These are phyloP conservation scores for Pseudocercospora crystallina DNA, from an alignment of 2,329 filamentous ascomycete genomes.

Conservation along the genomic window DNA sequence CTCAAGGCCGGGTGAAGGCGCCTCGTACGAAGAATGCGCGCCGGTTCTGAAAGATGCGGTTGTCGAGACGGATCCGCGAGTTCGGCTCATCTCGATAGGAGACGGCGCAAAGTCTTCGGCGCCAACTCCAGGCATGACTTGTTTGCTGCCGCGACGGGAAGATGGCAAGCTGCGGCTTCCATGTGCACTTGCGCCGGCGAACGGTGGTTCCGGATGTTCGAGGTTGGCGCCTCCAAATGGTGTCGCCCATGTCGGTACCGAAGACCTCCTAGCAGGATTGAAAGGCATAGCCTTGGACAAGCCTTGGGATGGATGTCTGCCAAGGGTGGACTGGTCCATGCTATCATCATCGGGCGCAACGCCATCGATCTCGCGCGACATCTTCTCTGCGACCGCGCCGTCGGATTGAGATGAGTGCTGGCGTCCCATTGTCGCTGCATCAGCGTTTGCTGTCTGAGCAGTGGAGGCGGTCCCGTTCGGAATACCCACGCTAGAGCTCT, in stretches of 20 bases:
- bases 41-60: conserved; percentile 21
- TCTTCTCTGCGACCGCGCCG: conserved; percentile 20
- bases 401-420: conserved; percentile 16
- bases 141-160: conserved; percentile 31
- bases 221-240: conserved; percentile 16
- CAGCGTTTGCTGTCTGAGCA: conserved; percentile 3
- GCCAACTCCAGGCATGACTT: conserved; percentile 18
- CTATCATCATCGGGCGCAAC: conserved; percentile 28
- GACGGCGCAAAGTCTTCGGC: conserved; percentile 31
- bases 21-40: conserved; percentile 13
- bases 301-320: not conserved
- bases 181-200: conserved; percentile 3
- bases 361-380: conserved; percentile 10
- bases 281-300: conserved; percentile 1
- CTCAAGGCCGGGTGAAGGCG: conserved; percentile 15
- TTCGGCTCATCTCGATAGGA: conserved; percentile 3
- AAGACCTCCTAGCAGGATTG: conserved; percentile 19
- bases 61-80: conserved; percentile 27
- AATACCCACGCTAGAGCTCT: conserved; percentile 19
- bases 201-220: conserved; percentile 2
- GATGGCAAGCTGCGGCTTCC: conserved; percentile 23
- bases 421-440: conserved; percentile 6
- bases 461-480: conserved; percentile 3
- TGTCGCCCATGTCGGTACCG: conserved; percentile 22
- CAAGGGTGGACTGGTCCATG: not conserved